Base-by-base conservation (phyloP, 441 rosid genomes). In the Geranium incanum region DNA sequence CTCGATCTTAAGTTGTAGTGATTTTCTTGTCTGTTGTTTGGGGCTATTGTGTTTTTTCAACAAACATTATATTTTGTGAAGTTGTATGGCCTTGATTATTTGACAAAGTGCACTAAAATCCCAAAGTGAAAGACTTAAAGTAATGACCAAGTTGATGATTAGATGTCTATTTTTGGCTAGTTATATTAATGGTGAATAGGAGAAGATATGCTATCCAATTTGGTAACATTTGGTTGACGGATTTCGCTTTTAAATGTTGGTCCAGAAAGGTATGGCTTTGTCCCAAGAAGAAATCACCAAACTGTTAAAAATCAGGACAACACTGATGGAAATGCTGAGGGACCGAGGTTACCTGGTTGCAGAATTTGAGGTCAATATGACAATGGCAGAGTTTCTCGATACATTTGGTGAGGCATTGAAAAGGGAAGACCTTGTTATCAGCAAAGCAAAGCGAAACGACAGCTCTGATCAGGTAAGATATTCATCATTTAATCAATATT, bases 271-370 rank as follows among this genome's bases (percentile, higher is more conserved):
- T 0, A 77, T 77, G 79, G 39, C 74, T 16, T 70, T 57, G 5
- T 16, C 59, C 0, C 81, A 75, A 0, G 82, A 78, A 68, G 85
- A 84, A 72, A 82, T 85, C 78, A 78, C 85, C 13, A 81, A 77
- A 76, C 70, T 81, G 11, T 80, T 77, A 79, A 85, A 79, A 75
- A 78, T 82, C 8, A 84, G 86, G 4, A 84, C 77, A 36, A 87
- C 89, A 4, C 83, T 82, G 18, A 16, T 87, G 66, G 80, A 85
- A 76, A 87, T 87, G 89, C 84, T 87, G 21, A 84, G 76, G 71
- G 91, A 87, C 67, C 78, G 91, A 71, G 87, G 84, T 36, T 87
- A 82, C 75, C 66, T 15, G 0, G 75, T 87, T 8, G 81, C 81
- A 64, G 79, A 81, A n/a, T 77, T 77, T 52, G 91, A 84, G 28